Percentiles rank a stretch among this genome's conserved stretches.
phyloP scores from a whole-genome alignment of 2,329 filamentous ascomycete genomes.

The Venturia aucupariae region DNA sequence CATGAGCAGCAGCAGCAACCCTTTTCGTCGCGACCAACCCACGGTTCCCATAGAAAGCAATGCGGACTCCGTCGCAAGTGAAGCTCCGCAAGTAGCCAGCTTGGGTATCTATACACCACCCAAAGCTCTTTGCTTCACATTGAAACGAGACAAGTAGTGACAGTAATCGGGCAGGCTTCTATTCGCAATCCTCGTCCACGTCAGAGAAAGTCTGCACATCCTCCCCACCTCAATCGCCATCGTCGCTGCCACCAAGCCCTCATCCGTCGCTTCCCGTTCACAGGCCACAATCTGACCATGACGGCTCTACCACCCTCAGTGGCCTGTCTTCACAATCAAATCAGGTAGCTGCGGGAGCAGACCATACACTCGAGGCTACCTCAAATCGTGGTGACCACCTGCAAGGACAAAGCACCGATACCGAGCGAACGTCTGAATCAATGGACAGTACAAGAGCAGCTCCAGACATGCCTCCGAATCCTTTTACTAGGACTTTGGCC shows the following conservation, averaged over 20 bases:
- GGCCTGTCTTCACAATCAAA: background rate
- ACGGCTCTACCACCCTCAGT: background rate
- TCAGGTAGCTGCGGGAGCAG: background rate
- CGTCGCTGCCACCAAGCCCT: background rate
- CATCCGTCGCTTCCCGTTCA: background rate
- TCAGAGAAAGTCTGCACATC: constrained; percentile 56
- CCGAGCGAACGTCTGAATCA: constrained; percentile 19
- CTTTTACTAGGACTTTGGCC: constrained; percentile 31
- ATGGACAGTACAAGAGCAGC: background rate
- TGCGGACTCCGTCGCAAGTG: background rate
- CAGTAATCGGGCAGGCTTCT: background rate
- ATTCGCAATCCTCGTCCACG: background rate
- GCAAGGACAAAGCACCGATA: background rate
- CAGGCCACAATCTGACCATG: background rate
- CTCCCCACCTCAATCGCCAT: constrained; percentile 29
- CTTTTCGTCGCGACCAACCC: background rate
- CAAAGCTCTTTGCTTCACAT: background rate
- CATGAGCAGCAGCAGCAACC: constrained; percentile 1
- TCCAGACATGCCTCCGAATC: constrained; percentile 21
- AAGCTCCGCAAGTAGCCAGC: background rate
- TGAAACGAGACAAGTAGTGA: background rate
- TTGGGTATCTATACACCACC: constrained; percentile 7
- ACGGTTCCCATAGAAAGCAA: background rate
- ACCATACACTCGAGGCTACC: constrained; percentile 23
- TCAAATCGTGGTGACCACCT: constrained; percentile 18